Evolutionary conservation across 1,284 basidiomycete genomes (phyloP).

Genomic region (Ganoderma resinaceum): DNA sequence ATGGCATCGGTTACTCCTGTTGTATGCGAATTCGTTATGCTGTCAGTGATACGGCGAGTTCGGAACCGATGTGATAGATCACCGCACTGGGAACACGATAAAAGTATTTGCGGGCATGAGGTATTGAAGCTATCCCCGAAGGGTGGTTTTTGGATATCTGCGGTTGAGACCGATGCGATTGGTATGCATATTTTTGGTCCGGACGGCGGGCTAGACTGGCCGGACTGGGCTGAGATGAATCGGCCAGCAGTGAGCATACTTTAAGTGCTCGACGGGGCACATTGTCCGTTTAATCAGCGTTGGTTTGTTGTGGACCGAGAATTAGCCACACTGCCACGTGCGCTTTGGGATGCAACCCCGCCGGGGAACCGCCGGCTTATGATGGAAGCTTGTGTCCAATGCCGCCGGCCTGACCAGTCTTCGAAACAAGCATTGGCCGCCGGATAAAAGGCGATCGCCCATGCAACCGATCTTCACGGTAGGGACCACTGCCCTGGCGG

Average conservation of each 20-base stretch:
- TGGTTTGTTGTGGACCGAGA: slow-evolving; percentile 1
- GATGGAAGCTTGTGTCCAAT: slow-evolving; percentile 1
- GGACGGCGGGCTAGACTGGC: not conserved
- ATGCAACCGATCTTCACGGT: not conserved
- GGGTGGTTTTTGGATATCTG: not conserved
- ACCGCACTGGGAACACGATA: not conserved
- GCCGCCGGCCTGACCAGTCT: slow-evolving; percentile 18
- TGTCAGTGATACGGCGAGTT: too few species aligned
- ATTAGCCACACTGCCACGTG: slow-evolving; percentile 20
- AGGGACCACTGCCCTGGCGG: not conserved
- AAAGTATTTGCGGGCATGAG: not conserved
- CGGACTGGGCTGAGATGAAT: not conserved
- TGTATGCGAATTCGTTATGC: not conserved
- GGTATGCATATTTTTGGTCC: not conserved
- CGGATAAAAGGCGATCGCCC: not conserved
- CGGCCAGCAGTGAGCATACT: too few species aligned
- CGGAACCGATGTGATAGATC: not conserved
- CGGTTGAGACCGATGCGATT: not conserved
- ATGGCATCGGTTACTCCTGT: not conserved
- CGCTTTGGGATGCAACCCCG: not conserved
- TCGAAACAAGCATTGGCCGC: not conserved
- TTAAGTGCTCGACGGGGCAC: too few species aligned
- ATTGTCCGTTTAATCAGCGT: not conserved
- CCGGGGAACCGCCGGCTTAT: slow-evolving; percentile 19
- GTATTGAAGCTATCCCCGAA: not conserved